phyloP scores from a whole-genome alignment of 257 asterid genomes.

The Nicotiana sylvestris region DNA sequence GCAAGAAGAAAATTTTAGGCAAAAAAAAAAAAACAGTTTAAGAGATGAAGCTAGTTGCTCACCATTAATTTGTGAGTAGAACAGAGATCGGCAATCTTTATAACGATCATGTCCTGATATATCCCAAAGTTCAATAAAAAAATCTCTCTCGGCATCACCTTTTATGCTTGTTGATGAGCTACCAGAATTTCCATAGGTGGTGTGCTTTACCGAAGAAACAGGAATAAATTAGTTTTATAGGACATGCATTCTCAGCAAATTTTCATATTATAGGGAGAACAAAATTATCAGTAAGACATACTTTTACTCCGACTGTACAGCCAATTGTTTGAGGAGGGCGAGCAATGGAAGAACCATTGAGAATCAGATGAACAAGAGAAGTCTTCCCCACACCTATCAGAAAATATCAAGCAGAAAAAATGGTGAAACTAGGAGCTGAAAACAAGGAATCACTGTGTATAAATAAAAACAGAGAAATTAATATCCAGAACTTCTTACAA shows the following conservation, averaged over 20 bases:
- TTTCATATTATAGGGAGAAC: constrained; percentile 9
- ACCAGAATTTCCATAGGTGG: constrained; percentile 62
- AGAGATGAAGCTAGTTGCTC: constrained; percentile 20
- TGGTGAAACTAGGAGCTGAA: not conserved
- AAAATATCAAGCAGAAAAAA: constrained; percentile 8
- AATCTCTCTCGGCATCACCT: constrained; percentile 67
- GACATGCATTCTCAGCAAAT: constrained; percentile 11
- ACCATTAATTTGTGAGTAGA: constrained; percentile 96
- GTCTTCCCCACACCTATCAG: constrained; percentile 86
- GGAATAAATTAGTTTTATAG: not conserved
- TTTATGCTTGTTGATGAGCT: constrained; percentile 70
- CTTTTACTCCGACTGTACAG: constrained; percentile 78
- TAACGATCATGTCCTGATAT: constrained; percentile 94
- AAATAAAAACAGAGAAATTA: not conserved
- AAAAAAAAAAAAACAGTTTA: not conserved
- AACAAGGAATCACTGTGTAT: not conserved
- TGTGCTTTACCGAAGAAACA: constrained; percentile 51
- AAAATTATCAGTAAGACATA: constrained; percentile 20
- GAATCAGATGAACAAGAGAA: constrained; percentile 86
- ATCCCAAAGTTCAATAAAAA: constrained; percentile 96
- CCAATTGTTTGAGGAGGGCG: constrained; percentile 93
- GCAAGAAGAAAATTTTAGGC: not conserved
- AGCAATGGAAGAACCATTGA: constrained; percentile 69
- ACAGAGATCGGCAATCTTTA: constrained; percentile 85
- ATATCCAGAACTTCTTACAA: not conserved